These are phyloP conservation scores for Nasturtium officinale DNA, from an alignment of 345 rosid genomes.

Conservation along the genomic window DNA sequence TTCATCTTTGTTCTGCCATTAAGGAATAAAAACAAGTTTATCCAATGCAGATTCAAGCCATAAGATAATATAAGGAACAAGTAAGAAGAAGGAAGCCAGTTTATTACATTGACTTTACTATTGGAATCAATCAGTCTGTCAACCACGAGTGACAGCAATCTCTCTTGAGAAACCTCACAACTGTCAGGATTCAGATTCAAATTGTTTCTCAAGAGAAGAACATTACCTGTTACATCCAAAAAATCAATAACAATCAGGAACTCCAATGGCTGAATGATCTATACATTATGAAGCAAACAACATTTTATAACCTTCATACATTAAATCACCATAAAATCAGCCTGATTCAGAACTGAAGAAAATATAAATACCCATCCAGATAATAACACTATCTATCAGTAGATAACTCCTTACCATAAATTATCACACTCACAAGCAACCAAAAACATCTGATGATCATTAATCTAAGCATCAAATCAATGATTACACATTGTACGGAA, in stretches of 20 bases:
- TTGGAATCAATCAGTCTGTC: conserved; percentile 95
- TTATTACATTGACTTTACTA: conserved; percentile 80
- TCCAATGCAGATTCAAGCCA: not conserved
- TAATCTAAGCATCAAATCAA: conserved; percentile 12
- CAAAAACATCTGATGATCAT: conserved; percentile 16
- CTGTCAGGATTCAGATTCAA: conserved; percentile 78
- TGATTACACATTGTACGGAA: conserved; percentile 16
- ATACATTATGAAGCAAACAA: not conserved
- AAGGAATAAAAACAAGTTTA: conserved; percentile 15
- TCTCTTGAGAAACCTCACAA: conserved; percentile 93
- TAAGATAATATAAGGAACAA: not conserved
- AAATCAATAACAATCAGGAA: conserved; percentile 20
- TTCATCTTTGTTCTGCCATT: conserved; percentile 75
- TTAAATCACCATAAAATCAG: not conserved
- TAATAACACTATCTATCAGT: not conserved
- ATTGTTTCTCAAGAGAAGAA: conserved; percentile 81
- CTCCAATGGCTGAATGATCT: too few relatives aligned
- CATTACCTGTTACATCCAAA: conserved; percentile 66
- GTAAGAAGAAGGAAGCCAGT: conserved; percentile 3
- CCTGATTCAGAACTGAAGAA: not conserved
- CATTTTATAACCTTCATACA: not conserved
- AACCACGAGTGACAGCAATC: conserved; percentile 82
- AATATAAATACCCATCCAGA: not conserved
- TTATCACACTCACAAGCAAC: conserved; percentile 6
- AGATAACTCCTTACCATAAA: conserved; percentile 9